phyloP scores from a whole-genome alignment of 1,284 basidiomycete genomes.

The Violaceomyces palustris region DNA sequence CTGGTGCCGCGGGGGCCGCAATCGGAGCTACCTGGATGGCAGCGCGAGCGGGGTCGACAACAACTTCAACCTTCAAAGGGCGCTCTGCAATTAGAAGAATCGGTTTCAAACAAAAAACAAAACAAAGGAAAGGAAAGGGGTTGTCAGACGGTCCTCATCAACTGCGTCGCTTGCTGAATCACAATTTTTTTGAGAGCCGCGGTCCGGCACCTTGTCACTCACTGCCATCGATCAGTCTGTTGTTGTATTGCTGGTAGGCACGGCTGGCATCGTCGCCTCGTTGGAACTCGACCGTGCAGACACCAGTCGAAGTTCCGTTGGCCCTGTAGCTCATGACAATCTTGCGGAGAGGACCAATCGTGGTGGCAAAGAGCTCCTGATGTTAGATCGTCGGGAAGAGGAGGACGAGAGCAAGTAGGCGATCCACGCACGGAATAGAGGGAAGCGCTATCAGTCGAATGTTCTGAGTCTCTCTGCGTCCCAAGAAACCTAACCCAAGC shows the following conservation, averaged over 20 bases:
- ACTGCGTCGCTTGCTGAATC: too few relatives aligned
- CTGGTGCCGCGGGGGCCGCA: constrained; percentile 57
- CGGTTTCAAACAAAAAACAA: too few relatives aligned
- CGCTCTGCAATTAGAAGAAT: too few relatives aligned
- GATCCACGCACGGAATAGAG: too few relatives aligned
- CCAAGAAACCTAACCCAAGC: too few relatives aligned
- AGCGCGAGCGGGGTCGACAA: constrained; percentile 75
- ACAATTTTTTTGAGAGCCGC: too few relatives aligned
- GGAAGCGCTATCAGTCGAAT: too few relatives aligned
- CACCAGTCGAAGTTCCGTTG: constrained; percentile 80
- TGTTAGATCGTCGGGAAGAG: neutral
- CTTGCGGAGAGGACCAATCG: constrained; percentile 78
- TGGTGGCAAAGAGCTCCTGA: constrained; percentile 82
- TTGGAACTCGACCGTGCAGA: constrained; percentile 80
- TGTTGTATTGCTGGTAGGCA: constrained; percentile 92
- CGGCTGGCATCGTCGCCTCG: constrained; percentile 82
- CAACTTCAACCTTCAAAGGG: constrained; percentile 96
- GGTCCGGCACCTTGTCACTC: constrained; percentile 64
- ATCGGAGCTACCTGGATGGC: too few relatives aligned
- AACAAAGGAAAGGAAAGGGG: too few relatives aligned
- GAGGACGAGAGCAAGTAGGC: too few relatives aligned
- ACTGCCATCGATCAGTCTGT: constrained; percentile 99
- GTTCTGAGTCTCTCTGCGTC: too few relatives aligned
- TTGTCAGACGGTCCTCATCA: too few relatives aligned
- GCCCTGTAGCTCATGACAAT: constrained; percentile 81